Conservation (phyloP, 176 grass and related monocot genomes). For the Avena eriantha region DNA sequence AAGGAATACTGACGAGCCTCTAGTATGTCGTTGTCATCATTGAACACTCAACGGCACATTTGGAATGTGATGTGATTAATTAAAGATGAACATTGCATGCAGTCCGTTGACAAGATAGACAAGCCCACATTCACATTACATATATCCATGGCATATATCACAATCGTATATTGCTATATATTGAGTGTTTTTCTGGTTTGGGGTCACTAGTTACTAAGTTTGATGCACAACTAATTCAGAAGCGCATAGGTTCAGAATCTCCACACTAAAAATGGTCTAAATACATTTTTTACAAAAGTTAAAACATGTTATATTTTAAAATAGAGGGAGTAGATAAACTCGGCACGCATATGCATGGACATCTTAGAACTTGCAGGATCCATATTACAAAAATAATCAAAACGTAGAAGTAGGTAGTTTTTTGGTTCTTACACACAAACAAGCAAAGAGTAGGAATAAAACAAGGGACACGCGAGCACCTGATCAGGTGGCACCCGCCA, state of each 20-base stretch:
- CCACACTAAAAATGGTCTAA: too few relatives aligned
- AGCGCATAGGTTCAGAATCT: too few relatives aligned
- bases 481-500: not conserved
- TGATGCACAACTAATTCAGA: not conserved
- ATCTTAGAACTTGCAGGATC: not conserved
- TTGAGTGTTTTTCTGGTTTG: not conserved
- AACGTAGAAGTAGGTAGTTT: not conserved
- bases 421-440: constrained; percentile 33
- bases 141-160: too few relatives aligned
- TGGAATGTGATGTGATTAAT: not conserved
- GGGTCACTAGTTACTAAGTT: not conserved
- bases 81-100: not conserved
- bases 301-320: too few relatives aligned
- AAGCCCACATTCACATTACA: not conserved
- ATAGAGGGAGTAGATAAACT: not conserved
- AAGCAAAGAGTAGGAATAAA: constrained; percentile 3
- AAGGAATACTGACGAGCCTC: not conserved
- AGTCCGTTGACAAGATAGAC: not conserved
- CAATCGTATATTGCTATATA: not conserved
- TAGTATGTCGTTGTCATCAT: constrained; percentile 17
- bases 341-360: not conserved
- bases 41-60: not conserved
- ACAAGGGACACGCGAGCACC: not conserved
- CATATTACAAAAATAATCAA: constrained; percentile 33
- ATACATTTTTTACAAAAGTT: too few relatives aligned